Evolutionary conservation across 2,329 filamentous ascomycete species (phyloP), one percentile per base, ranked within the genome.

Genomic region (Rutstroemia sp.): DNA sequence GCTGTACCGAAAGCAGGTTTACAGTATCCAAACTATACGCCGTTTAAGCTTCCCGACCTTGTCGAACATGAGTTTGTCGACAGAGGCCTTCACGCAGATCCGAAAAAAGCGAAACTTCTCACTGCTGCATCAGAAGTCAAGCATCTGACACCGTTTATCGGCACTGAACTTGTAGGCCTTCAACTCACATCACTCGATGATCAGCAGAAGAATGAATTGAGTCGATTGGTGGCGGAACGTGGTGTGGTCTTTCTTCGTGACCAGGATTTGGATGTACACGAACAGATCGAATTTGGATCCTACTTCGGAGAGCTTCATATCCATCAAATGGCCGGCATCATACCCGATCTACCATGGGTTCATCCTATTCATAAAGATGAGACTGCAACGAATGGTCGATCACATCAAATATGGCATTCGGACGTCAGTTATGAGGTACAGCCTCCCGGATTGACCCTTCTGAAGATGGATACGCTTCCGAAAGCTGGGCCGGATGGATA

Each of bases 151-250:
- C 84, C 85, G 1, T 83, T 79, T 50, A 89, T 87, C 61, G 87
- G 87, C 58, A 81, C 84, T 14, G 86, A 89, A 65, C 74, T 91
- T 38, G 74, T 73, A 3, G 86, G 85, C 45, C 73, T 90, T 30
- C 87, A 91, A 70, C 73, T 91, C 27, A 87, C 81, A 71, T 75
- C 78, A 59, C 76, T 91, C 10, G 80, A 74, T 49, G 73, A 83
- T 39, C 80, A 82, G n/a, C 86, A 83, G 55, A 89, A 88, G 66
- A 84, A 90, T 65, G 84, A 91, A 69, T 76, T 91, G 2, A 87
- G 87, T 0, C 79, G 86, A 21, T 82, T 86, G 60, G 84, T 89
- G 5, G 83, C 87, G n/a, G 78, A 58, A 39, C 52, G 57, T 14
- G 58, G 58, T 19, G 55, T 90, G 3, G 86, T 89, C 14, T 76